Evolutionary conservation across 208 protist species (phyloP), one percentile per base, ranked within the genome.

Genomic region (Lotmaria passim): DNA sequence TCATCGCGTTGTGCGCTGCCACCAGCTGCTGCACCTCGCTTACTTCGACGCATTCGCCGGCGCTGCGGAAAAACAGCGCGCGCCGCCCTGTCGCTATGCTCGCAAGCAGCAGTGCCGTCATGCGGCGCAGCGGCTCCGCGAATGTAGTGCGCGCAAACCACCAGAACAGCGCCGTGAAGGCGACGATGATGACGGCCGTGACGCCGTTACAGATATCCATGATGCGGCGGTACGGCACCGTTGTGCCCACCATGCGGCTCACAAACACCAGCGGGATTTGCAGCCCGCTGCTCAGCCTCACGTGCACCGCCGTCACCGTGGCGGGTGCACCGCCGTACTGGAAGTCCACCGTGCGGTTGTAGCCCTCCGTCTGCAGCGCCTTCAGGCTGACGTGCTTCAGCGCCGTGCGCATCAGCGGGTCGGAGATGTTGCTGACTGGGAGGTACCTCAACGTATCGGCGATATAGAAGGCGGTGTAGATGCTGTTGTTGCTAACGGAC

Each of bases 341-440:
- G 38, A 77, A 77, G 19, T 63, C 46, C 4, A 53, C 46, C 6
- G 52, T 56, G 41, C n/a, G 11, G 7, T 23, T 36, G 51, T 69
- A 31, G 2, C 17, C 38, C 4, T 14, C 4, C 23, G 39, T 1
- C 24, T 63, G 51, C 7, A 79, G 48, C 3, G 31, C 28, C 11
- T 43, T 43, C 3, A 81, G n/a, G 39, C 79, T 31, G 5, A 82
- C 48, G 51, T 81, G 68, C 61, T 57, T 24, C 10, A 82, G 50
- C 14, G 75, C 80, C n/a, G 61, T 46, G 6, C 66, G 56, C 80
- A 85, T 79, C 41, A 85, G 48, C 7, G 80, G 71, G 52, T 59
- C 17, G 53, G 23, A 34, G 33, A 59, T n/a, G 34, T 41, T 59
- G 53, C 53, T 59, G 7, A 30, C 53, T 0, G 3, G 31, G 8